Evolutionary conservation across 768 basidiomycete genomes (phyloP).

Genomic region (Tylopilus plumbeoviolaceoides): DNA sequence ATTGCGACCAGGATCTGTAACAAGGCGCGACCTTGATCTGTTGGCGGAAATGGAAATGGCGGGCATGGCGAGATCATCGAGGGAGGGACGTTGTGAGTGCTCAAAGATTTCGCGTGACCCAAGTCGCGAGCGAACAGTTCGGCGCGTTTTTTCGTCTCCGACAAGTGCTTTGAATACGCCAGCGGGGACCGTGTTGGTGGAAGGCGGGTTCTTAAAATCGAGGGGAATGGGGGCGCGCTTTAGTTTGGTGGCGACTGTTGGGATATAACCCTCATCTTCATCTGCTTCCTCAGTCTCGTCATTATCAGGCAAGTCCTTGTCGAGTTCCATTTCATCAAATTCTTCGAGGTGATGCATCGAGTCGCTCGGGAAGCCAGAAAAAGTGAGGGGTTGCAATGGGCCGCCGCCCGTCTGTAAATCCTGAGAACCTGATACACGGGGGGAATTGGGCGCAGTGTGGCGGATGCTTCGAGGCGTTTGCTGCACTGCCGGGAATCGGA

Average conservation of each 20-base stretch:
- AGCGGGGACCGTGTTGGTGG: constrained; percentile 76
- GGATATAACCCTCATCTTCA: constrained; percentile 16
- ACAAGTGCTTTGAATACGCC: constrained; percentile 81
- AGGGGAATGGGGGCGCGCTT: constrained; percentile 74
- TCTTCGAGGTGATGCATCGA: constrained; percentile 25
- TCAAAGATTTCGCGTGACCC: constrained; percentile 73
- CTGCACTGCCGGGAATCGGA: constrained; percentile 63
- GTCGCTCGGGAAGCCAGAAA: constrained; percentile 54
- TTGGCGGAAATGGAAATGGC: constrained; percentile 62
- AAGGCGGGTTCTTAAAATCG: constrained; percentile 68
- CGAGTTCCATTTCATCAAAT: constrained; percentile 7
- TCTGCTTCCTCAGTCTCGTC: constrained; percentile 7
- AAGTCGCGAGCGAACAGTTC: constrained; percentile 71
- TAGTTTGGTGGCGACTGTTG: constrained; percentile 27
- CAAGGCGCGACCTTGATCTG: constrained; percentile 48
- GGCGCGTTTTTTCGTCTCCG: constrained; percentile 62
- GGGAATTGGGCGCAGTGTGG: constrained; percentile 41
- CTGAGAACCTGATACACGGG: constrained; percentile 30
- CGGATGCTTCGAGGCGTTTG: constrained; percentile 49
- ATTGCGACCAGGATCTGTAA: constrained; percentile 53
- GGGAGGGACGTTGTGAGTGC: constrained; percentile 61
- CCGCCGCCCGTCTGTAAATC: constrained; percentile 19
- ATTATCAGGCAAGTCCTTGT: constrained; percentile 6
- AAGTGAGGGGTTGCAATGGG: constrained; percentile 50
- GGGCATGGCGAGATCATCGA: constrained; percentile 72